Base-by-base conservation (phyloP, 2,329 filamentous ascomycete genomes). In the Trichoderma atroviride region DNA sequence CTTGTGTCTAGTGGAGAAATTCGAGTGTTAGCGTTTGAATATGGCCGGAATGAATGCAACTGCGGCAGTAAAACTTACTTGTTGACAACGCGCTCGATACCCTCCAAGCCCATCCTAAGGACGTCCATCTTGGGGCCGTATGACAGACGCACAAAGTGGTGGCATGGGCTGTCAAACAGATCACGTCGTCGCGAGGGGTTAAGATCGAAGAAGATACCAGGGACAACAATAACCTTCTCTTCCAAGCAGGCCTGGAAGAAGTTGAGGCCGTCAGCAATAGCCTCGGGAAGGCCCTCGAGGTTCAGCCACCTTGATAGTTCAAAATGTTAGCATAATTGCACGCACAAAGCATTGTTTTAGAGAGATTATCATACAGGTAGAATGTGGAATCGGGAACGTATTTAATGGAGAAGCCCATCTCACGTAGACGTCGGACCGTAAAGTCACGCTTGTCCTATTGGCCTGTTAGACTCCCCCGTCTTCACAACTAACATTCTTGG, bases 121-220 rank as follows among this genome's bases (percentile, higher is more conserved):
- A 88, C 87, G 13, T 94, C 91, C 89, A 95, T 91, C 76, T 87
- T 90, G 4, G 93, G 93, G 0, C 93, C 93, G 77, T 96, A 97
- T 68, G 91, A 93, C 75, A 96, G 87, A 64, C 93, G 87, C 33
- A 96, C 92, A 78, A 95, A 96, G 82, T 96, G 91, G 81, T 98
- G 95, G 81, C 95, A 97, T 70, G 95, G 95, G 74, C 89, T 93
- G 82, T 98, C 95, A 74, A 98, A 98, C 74, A 98, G 81, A 80
- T 98, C 95, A 78, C 95, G 87, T 73, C 95, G 87, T 79, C 93
- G 91, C 43, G 92, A 91, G 4, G 95, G 95, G 83, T 98, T 98
- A 73, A 98, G 82, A 77, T 98, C 95, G 79, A 98, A 98, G 87
- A 98, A 98, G 80, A 98, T 98, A 70, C 95, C 95, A 0, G 95